These are phyloP conservation scores for Nissolia schottii DNA, from an alignment of 306 rosid species.

Conservation along the genomic window DNA sequence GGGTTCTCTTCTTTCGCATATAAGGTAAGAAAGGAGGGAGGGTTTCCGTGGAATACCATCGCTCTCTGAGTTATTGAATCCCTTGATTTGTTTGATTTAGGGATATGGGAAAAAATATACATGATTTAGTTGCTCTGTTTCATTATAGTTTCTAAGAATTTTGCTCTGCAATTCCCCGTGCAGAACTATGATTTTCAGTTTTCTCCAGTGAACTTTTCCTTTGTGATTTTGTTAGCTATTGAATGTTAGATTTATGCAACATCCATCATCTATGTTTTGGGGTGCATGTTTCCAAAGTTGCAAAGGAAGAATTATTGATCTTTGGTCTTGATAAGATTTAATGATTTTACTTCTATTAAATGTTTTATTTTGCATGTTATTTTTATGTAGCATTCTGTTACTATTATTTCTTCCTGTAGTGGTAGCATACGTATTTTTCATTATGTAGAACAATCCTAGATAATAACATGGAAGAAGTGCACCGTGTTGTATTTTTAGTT, in stretches of 20 bases:
- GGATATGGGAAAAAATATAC: background rate
- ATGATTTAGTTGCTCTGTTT: background rate
- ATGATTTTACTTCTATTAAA: background rate
- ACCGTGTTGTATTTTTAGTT: background rate
- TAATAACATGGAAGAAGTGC: background rate
- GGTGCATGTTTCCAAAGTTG: background rate
- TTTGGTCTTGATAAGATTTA: background rate
- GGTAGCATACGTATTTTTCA: background rate
- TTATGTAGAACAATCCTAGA: background rate
- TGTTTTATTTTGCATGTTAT: background rate
- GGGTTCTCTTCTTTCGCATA: slow-evolving; percentile 20
- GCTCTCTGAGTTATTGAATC: background rate
- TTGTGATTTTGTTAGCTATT: background rate
- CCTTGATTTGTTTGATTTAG: background rate
- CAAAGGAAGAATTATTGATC: background rate
- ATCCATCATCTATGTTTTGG: background rate
- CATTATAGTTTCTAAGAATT: background rate
- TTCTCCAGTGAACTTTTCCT: background rate
- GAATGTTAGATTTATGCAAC: background rate
- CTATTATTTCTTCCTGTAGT: background rate
- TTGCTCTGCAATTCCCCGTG: background rate
- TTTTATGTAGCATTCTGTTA: background rate
- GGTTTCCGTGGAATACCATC: background rate
- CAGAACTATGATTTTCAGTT: background rate
- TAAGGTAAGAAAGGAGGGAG: slow-evolving; percentile 55